These are phyloP conservation scores for Metschnikowia gruessii DNA, from an alignment of 805 yeast species.

Conservation along the genomic window DNA sequence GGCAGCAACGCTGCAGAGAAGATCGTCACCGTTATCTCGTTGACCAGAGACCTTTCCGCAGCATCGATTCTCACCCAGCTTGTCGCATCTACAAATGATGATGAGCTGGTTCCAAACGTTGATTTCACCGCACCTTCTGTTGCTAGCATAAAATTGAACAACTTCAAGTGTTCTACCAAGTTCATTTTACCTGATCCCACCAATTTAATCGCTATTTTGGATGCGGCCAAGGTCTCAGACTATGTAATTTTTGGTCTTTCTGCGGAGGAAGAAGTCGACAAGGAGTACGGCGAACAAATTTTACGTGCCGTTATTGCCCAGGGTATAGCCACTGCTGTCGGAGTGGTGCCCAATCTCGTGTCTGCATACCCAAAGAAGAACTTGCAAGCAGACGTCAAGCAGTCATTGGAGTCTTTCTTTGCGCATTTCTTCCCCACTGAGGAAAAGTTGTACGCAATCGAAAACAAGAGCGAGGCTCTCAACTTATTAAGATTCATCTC, in stretches of 20 bases:
- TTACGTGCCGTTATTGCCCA: constrained; percentile 86
- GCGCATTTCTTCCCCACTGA: constrained; percentile 55
- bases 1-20: constrained; percentile 80
- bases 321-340: constrained; percentile 81
- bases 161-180: constrained; percentile 75
- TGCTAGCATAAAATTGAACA: constrained; percentile 48
- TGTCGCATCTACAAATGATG: constrained; percentile 37
- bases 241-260: constrained; percentile 87
- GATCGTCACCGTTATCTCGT: constrained; percentile 74
- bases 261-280: constrained; percentile 79
- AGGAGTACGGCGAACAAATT: constrained; percentile 79
- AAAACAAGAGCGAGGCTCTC: constrained; percentile 61
- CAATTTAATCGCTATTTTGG: constrained; percentile 67
- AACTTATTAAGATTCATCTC: constrained; percentile 74
- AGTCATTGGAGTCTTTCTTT: constrained; percentile 42
- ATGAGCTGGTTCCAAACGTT: constrained; percentile 12
- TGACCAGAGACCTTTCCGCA: constrained; percentile 67
- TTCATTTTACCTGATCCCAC: constrained; percentile 68
- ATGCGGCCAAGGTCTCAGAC: constrained; percentile 87
- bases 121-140: constrained; percentile 45
- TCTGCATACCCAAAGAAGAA: constrained; percentile 68
- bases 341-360: constrained; percentile 73
- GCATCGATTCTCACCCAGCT: constrained; percentile 52
- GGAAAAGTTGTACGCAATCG: constrained; percentile 73
- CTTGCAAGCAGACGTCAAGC: constrained; percentile 61